A percentile compares a stretch with the other conserved stretches of the same genome.
Conservation (phyloP, 345 rosid genomes). For the Camelina hispida region DNA sequence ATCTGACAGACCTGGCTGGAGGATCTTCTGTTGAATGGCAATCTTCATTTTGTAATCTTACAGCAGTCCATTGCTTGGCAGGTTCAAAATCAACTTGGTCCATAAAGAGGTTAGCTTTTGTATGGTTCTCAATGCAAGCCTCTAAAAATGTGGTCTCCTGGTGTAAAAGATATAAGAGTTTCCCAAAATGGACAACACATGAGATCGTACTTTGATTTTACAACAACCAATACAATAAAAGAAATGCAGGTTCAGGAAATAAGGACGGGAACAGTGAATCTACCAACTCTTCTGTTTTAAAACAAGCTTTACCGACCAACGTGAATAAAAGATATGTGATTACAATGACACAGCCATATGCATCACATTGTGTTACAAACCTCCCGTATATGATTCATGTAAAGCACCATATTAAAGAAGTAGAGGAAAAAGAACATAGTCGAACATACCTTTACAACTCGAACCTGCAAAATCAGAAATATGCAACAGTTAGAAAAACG, state of each 20-base stretch:
- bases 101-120: constrained; percentile 89
- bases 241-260: neutral
- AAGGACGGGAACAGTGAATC: neutral
- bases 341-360: too few relatives aligned
- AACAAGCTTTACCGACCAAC: neutral
- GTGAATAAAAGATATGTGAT: too few relatives aligned
- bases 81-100: constrained; percentile 99
- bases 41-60: constrained; percentile 62
- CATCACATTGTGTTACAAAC: too few relatives aligned
- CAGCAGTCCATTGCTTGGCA: constrained; percentile 79
- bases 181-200: constrained; percentile 13
- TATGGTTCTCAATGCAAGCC: constrained; percentile 95
- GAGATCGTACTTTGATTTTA: constrained; percentile 2
- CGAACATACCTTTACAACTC: constrained; percentile 76
- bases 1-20: constrained; percentile 51
- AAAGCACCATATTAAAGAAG: neutral
- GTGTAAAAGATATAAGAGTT: constrained; percentile 36
- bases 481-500: constrained; percentile 23
- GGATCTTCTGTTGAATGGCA: constrained; percentile 45
- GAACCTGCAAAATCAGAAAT: constrained; percentile 68
- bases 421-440: neutral
- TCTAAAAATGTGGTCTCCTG: constrained; percentile 91
- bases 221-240: neutral
- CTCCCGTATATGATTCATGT: too few relatives aligned
- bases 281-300: neutral